Evolutionary conservation across 1,284 basidiomycete species (phyloP), one percentile per base, ranked within the genome.

Genomic region (Neolentinus lepideus): DNA sequence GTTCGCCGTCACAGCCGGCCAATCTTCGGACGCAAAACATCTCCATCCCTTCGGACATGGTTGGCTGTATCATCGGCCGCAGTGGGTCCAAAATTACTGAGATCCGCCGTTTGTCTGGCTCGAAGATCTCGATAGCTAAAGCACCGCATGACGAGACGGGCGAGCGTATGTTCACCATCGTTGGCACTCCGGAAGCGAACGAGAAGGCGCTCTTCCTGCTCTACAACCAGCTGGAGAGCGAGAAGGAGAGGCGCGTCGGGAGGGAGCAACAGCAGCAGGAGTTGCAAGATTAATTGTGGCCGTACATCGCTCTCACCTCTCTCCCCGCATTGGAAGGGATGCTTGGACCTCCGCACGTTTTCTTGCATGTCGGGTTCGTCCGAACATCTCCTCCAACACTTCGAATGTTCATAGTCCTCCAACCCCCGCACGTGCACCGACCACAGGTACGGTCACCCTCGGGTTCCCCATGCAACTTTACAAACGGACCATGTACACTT

Each of bases 121-220:
- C 92, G 62, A 92, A 94, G 74, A 99, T 99, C 70, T 93, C 90
- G 57, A 99, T 99, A 65, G 97, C 96, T 64, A 99, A 99, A 76
- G 90, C 93, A 53, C 94, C 96, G 22, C 96, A 99, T 67, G 96
- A 98, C 67, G 97, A 98, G 67, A 94, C 94, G 53, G 96, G 96
- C 63, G 96, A 99, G 76, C 83, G 96, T 64, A 98, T 99, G 95
- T 99, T 99, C 75, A 98, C 97, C 58, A 98, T 99, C 68, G 84
- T 98, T 58, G 96, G 96, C 57, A 95, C 94, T 3, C 90, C 94
- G 53, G 95, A 98, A 74, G 90, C 92, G 61, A 95, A 94, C 68
- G 95, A 97, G 75, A 94, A 95, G 75, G 96, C 96, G 1, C 77
- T 99, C 55, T 98, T 96, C 80, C 76, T 99, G 61, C 81, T 99